Base-by-base conservation (phyloP, 768 basidiomycete species). In the Lentinus brumalis region DNA sequence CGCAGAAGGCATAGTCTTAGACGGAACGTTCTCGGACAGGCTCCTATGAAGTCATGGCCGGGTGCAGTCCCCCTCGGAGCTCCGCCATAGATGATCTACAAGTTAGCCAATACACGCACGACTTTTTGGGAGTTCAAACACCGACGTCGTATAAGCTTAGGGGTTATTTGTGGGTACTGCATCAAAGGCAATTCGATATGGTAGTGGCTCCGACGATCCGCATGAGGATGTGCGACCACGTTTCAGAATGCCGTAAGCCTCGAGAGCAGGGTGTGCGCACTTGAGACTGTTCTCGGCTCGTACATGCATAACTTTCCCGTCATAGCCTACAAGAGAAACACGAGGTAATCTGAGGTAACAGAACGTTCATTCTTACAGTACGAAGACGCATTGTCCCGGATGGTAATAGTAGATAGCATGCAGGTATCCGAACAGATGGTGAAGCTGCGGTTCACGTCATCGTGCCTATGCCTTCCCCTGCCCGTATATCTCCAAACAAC, bases 401-500 rank as follows among this genome's bases (percentile, higher is more conserved):
- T 35, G 11, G 35, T 35, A 35, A 3, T 35, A 11, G 35, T 11
- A 35, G 3, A 3, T 35, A 11, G 35, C 35, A 35, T 44, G 14
- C 42, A 44, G 15, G 15, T 44, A 14, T 44, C 42, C 42, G 15
- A 14, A 18, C 21, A 14, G 7, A 35, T 35, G 35, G 35, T 35
- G 35, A 35, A 35, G 44, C 50, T n/a, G 16, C 12, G 21, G 40
- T 21, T n/a, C 16, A 29, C 9, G 11, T 42, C 18, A 21, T 8
- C 14, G 12, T 41, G n/a, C 15, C 26, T 55, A 67, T 31, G 56
- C 42, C 5, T 63, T 64, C 30, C 78, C 74, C 18, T 70, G 71
- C 5, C 92, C 90, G 67, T 94, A 95, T 5, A 96, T 78, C 53
- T 81, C 77, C 57, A 79, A 47, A 73, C 94, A 96, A 30, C 95